phyloP scores from a whole-genome alignment of 176 grass and related monocot genomes.

The Dendrocalamus sinicus region DNA sequence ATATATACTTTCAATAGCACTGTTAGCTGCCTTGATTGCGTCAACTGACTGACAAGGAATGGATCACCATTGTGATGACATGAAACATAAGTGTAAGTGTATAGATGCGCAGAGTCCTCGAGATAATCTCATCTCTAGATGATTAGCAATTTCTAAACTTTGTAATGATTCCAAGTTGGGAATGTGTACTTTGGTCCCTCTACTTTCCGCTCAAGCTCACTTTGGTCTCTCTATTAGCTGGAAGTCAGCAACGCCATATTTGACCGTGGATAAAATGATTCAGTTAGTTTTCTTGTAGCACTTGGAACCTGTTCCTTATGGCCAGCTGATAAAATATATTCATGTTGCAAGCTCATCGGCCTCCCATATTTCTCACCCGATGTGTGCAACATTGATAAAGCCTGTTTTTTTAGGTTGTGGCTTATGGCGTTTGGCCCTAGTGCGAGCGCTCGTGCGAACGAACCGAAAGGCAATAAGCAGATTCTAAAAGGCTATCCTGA shows the following conservation, averaged over 20 bases:
- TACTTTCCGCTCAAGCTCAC: background rate
- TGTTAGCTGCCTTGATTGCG: background rate
- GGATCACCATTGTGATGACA: background rate
- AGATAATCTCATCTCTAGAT: constrained; percentile 1
- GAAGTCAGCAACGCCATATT: background rate
- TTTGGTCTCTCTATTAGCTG: background rate
- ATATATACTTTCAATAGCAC: background rate
- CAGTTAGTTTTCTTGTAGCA: background rate
- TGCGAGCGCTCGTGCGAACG: too few species aligned
- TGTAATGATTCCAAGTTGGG: background rate
- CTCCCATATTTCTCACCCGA: background rate
- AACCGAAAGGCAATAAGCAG: too few species aligned
- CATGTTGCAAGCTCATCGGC: background rate
- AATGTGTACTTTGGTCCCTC: background rate
- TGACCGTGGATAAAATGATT: background rate
- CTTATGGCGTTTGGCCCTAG: too few species aligned
- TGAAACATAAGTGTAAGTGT: background rate
- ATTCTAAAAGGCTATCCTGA: too few species aligned
- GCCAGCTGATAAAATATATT: background rate
- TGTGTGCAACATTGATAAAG: background rate
- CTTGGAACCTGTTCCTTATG: background rate
- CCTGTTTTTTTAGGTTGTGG: too few species aligned
- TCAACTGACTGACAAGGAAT: background rate
- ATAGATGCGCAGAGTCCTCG: background rate
- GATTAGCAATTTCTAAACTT: constrained; percentile 23